Evolutionary conservation across 352 stramenopile species (phyloP), one percentile per base, ranked within the genome.

Genomic region (Thalassiosira exigua): DNA sequence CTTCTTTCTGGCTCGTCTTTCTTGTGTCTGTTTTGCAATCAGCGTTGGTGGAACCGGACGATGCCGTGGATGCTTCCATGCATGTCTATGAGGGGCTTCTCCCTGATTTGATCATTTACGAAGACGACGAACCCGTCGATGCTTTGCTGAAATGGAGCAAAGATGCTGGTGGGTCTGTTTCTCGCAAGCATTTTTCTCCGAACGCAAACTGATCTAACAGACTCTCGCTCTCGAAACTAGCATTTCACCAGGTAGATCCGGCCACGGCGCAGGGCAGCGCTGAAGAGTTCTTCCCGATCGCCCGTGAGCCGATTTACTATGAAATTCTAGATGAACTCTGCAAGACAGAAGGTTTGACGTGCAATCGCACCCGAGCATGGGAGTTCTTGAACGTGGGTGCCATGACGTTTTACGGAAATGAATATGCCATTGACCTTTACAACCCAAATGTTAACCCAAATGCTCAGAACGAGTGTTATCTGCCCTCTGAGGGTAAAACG

Each of bases 291-390:
- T 71, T 77, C 21, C 81, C 81, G 9, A 72, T 88, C 24, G 66
- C 81, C 58, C 58, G 81, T 33, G 65, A 83, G 54, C 66, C 60
- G 27, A 82, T 85, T 52, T 78, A 85, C 33, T 76, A 29, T 19
- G 75, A 79, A 22, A 79, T 88, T 26, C 30, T 88, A 1, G 75
- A 88, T 50, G 72, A 88, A 66, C 21, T 83, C 22, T 85, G 81
- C 52, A 70, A 29, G 17, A 80, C 50, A 24, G 60, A 75, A 52
- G 48, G 21, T 29, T 30, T 84, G 3, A 66, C 24, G 3, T 88
- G 81, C 46, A 79, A 52, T 21, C 62, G 81, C 32, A 48, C 61
- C 48, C 51, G 76, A 61, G 75, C 75, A n/a, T 85, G 68, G 69
- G 75, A 85, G 54, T 75, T 57, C 51, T 59, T 83, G 12, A 75